phyloP scores from a whole-genome alignment of 179 eudicot genomes.

The Drosera spatulata region DNA sequence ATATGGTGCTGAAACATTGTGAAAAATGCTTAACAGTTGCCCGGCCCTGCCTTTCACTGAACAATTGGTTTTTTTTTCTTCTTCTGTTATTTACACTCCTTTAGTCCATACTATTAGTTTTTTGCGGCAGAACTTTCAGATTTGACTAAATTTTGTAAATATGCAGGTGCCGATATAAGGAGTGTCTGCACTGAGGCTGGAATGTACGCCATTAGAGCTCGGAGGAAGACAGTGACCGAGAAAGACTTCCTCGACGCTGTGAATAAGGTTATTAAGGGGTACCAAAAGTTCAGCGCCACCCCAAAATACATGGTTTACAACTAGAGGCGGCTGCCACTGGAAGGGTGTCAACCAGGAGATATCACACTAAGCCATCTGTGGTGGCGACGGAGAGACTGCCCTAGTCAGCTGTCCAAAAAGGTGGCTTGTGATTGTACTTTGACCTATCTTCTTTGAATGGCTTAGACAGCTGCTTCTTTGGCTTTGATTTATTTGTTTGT shows the following conservation, averaged over 20 bases:
- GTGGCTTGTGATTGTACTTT: too few relatives aligned
- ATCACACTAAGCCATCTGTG: too few relatives aligned
- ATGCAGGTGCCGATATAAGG: slow-evolving; percentile 87
- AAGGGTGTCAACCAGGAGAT: too few relatives aligned
- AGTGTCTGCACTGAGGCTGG: slow-evolving; percentile 99
- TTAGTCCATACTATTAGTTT: neutral
- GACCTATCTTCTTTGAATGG: too few relatives aligned
- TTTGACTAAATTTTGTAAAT: neutral
- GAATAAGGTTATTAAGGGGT: slow-evolving; percentile 90
- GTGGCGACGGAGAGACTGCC: too few relatives aligned
- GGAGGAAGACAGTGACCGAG: slow-evolving; percentile 88
- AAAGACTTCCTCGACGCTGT: slow-evolving; percentile 94
- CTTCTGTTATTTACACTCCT: neutral
- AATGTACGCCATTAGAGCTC: slow-evolving; percentile 89
- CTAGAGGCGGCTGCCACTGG: slow-evolving; percentile 5
- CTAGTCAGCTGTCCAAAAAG: too few relatives aligned
- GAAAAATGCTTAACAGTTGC: too few relatives aligned
- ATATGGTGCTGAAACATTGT: too few relatives aligned
- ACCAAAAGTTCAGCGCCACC: slow-evolving; percentile 95
- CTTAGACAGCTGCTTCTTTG: too few relatives aligned
- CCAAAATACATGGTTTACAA: slow-evolving; percentile 98
- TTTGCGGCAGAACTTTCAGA: too few relatives aligned
- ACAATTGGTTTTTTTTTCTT: neutral
- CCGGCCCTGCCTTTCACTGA: neutral
- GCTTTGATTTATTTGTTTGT: too few relatives aligned